Base-by-base conservation (phyloP, 2,329 filamentous ascomycete genomes). In the Alternaria novae-zelandiae region DNA sequence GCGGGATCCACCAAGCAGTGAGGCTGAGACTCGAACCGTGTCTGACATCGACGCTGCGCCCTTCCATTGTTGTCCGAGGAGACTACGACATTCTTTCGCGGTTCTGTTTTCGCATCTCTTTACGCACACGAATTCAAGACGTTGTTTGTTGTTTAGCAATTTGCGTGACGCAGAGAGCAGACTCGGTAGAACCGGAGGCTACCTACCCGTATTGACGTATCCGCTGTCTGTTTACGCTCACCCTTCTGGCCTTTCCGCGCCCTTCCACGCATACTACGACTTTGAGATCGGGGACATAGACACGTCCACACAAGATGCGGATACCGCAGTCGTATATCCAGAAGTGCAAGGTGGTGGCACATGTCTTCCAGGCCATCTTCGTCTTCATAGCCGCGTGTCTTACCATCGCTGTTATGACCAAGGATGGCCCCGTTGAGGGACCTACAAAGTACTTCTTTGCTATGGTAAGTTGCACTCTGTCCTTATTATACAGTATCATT, bases 321-420 rank as follows among this genome's bases (percentile, higher is more conserved):
- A 76, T 84, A 61, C 77, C 79, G 58, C 81, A 83, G 67, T 80
- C 73, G 43, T 81, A 84, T 68, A 79, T 86, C 28, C 85, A 87
- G 67, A 84, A 86, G 72, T 83, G 82, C 70, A 90, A 89, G 77
- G 85, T 84, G 47, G 79, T 82, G 45, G 75, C 86, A 43, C 88
- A 90, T 75, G 81, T 81, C 46, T 73, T 83, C 50, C 87, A 89
- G 72, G 82, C 76, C 11, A 76, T 88, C 45, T 77, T 87, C 63
- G 86, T 89, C 66, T 89, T 89, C 76, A 76, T 89, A 26, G 85
- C 83, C 46, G 86, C 84, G 81, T 86, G 84, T 57, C 78, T 89
- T 54, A 86, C 86, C 11, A 84, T 90, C 60, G 85, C 86, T 5
- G 82, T 89, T 13, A 83, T 88, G 73, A 87, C 86, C 6, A 86